Conservation (phyloP, 306 rosid species). For the Carpinus fangiana region DNA sequence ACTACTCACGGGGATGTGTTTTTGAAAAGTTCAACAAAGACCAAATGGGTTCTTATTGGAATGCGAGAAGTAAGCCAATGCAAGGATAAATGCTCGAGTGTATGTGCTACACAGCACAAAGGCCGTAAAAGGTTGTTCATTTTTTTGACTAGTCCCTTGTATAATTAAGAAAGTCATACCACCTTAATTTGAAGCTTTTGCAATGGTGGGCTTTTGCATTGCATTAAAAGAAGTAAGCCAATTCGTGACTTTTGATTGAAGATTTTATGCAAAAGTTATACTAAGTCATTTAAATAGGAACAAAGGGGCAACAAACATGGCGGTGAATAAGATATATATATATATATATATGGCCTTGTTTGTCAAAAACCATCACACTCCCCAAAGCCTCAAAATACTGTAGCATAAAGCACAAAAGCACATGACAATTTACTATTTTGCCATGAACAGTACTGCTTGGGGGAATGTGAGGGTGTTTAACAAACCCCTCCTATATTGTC, state of each 20-base stretch:
- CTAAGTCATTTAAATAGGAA: slow-evolving; percentile 36
- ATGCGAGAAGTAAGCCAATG: slow-evolving; percentile 26
- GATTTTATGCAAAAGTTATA: slow-evolving; percentile 41
- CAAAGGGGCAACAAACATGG: slow-evolving; percentile 31
- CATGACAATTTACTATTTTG: too few species aligned
- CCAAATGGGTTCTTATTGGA: slow-evolving; percentile 29
- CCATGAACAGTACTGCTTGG: too few species aligned
- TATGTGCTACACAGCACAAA: slow-evolving; percentile 34
- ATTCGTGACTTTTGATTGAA: slow-evolving; percentile 53
- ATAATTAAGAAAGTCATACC: slow-evolving; percentile 49
- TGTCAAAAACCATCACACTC: too few species aligned
- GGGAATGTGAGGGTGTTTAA: too few species aligned
- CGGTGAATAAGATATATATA: slow-evolving; percentile 36
- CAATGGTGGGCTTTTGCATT: slow-evolving; percentile 64
- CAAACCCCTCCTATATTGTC: too few species aligned
- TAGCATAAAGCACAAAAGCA: too few species aligned
- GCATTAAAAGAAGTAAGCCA: slow-evolving; percentile 73
- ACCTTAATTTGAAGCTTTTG: slow-evolving; percentile 58
- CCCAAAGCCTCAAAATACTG: too few species aligned
- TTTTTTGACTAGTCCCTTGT: slow-evolving; percentile 41
- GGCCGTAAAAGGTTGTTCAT: slow-evolving; percentile 32
- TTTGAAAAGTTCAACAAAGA: slow-evolving; percentile 38
- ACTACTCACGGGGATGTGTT: slow-evolving; percentile 44
- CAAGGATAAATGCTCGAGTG: slow-evolving; percentile 25
- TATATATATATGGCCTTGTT: background rate